A percentile compares a stretch with the other conserved stretches of the same genome.
Evolutionary conservation across 2,329 filamentous ascomycete species (phyloP).

Genomic region (Thyridium curvatum): DNA sequence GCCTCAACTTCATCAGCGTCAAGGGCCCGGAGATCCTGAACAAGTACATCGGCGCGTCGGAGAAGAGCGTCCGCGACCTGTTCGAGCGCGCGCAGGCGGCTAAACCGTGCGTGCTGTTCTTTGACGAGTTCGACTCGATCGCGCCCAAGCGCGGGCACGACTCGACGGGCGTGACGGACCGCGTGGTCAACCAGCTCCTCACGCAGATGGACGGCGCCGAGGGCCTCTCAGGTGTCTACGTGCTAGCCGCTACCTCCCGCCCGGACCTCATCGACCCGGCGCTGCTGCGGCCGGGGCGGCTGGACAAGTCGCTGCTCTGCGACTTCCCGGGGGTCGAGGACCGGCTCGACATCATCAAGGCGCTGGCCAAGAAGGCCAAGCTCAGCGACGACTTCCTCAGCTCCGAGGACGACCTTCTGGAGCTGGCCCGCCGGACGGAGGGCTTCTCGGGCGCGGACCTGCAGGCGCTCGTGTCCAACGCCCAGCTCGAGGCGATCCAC

Average conservation of each 20-base stretch:
- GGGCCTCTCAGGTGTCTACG: conserved; percentile 89
- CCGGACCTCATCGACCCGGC: conserved; percentile 96
- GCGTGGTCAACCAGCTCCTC: conserved; percentile 95
- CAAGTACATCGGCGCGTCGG: conserved; percentile 97
- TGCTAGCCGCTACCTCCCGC: conserved; percentile 86
- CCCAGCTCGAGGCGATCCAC: conserved; percentile 94
- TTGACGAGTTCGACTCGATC: conserved; percentile 97
- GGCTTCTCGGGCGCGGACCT: conserved; percentile 93
- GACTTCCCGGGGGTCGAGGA: conserved; percentile 79
- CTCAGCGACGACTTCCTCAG: conserved; percentile 61
- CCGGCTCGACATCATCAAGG: conserved; percentile 79
- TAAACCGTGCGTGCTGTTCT: conserved; percentile 91
- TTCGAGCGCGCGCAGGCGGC: conserved; percentile 91
- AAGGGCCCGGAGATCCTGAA: conserved; percentile 98
- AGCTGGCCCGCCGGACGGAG: conserved; percentile 73
- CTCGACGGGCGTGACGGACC: conserved; percentile 94
- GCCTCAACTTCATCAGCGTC: conserved; percentile 96
- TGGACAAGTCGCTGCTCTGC: conserved; percentile 91
- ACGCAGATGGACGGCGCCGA: conserved; percentile 99
- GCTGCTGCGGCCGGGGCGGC: conserved; percentile 78
- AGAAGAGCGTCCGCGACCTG: conserved; percentile 91
- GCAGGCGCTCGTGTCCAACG: conserved; percentile 92
- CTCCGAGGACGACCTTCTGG: conserved; percentile 51
- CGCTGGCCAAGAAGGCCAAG: conserved; percentile 75
- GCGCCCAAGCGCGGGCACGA: conserved; percentile 96